A percentile compares a stretch with the other conserved stretches of the same genome.
Conservation (phyloP, 2,329 filamentous ascomycete genomes). For the Hypoxylon sp. region DNA sequence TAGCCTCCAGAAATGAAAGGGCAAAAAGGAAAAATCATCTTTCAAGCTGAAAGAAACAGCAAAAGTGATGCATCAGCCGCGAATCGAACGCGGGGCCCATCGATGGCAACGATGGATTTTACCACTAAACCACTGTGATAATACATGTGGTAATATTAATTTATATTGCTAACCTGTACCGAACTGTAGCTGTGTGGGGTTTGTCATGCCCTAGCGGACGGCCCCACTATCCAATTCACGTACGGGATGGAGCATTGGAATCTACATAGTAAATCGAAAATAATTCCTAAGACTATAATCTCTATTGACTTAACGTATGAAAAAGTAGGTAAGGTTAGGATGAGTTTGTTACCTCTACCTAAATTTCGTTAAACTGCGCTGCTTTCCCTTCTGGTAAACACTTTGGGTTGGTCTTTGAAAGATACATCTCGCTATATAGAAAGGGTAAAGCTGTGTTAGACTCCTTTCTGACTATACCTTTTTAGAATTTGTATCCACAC, state of each 20-base stretch:
- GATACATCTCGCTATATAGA: neutral
- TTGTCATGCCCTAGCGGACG: neutral
- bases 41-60: neutral
- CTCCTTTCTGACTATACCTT: neutral
- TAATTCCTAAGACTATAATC: neutral
- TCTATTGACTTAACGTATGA: neutral
- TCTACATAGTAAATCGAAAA: neutral
- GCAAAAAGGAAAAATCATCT: neutral
- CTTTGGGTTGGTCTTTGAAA: neutral
- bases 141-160: neutral
- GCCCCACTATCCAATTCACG: neutral
- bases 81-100: conserved; percentile 66
- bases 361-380: neutral
- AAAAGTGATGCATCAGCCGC: conserved; percentile 57
- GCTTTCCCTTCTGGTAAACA: neutral
- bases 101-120: conserved; percentile 69
- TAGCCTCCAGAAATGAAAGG: neutral
- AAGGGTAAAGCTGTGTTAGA: neutral
- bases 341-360: neutral
- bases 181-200: neutral
- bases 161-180: neutral
- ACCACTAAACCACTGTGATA: conserved; percentile 64
- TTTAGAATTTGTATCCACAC: neutral
- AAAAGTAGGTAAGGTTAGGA: neutral
- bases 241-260: neutral